Evolutionary conservation across 805 yeast species (phyloP).

Genomic region (Pichia manshurica): DNA sequence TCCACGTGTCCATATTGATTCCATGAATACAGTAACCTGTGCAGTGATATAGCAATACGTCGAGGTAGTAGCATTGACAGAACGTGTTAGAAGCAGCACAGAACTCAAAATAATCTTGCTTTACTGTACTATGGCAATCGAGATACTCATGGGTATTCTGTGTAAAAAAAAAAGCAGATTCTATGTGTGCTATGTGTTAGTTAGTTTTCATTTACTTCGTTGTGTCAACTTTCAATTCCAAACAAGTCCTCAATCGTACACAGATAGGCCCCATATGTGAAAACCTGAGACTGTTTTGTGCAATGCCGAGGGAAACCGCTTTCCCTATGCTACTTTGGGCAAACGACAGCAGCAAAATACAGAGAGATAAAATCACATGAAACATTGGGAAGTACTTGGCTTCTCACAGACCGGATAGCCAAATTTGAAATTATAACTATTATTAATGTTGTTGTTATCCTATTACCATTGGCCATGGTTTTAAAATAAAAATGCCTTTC

Average conservation of each 20-base stretch:
- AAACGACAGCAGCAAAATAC: background rate
- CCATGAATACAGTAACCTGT: conserved; percentile 20
- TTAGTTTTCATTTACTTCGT: no score
- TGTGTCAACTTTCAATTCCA: no score
- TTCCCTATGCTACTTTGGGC: background rate
- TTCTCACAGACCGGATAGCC: no score
- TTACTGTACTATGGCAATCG: conserved; percentile 19
- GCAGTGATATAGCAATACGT: conserved; percentile 21
- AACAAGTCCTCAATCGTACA: conserved; percentile 3
- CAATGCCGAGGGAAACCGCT: background rate
- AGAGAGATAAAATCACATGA: no score
- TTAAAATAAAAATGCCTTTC: no score
- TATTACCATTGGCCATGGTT: no score
- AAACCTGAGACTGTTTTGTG: background rate
- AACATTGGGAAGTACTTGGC: no score
- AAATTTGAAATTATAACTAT: no score
- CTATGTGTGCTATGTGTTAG: background rate
- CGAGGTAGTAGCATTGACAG: conserved; percentile 27
- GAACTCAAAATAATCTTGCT: background rate
- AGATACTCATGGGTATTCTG: conserved; percentile 23
- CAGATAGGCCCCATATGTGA: conserved; percentile 5
- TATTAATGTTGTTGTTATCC: no score
- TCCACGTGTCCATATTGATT: conserved; percentile 1
- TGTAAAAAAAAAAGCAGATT: background rate
- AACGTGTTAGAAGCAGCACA: conserved; percentile 15